Conservation (phyloP, 495 filamentous ascomycete species). For the Coniosporium apollinis region DNA sequence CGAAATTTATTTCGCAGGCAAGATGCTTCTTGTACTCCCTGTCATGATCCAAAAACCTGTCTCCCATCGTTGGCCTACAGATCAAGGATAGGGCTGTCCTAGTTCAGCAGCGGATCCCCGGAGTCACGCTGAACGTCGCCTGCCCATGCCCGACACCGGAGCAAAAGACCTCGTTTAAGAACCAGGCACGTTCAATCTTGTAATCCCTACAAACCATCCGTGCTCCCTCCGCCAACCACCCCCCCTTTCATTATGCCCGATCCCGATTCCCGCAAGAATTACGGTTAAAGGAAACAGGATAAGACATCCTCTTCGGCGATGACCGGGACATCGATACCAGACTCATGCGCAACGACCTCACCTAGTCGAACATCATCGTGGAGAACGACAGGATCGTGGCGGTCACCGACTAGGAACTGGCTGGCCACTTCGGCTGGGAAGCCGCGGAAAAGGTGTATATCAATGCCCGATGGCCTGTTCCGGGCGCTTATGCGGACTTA, state of each 20-base stretch:
- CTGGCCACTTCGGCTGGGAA: conserved; percentile 30
- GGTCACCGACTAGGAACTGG: conserved; percentile 32
- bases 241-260: conserved; percentile 22
- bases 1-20: conserved; percentile 26
- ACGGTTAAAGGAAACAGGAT: conserved; percentile 21
- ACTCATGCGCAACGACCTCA: conserved; percentile 32
- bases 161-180: conserved; percentile 27
- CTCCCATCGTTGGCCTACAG: conserved; percentile 17
- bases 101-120: conserved; percentile 28
- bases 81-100: conserved; percentile 25
- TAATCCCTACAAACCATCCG: conserved; percentile 9
- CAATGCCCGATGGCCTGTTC: conserved; percentile 22
- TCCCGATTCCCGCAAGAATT: conserved; percentile 21
- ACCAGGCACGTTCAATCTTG: conserved; percentile 25
- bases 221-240: background rate
- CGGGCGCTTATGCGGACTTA: conserved; percentile 23
- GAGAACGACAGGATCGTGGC: conserved; percentile 27
- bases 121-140: conserved; percentile 27
- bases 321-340: conserved; percentile 18
- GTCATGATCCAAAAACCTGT: conserved; percentile 4
- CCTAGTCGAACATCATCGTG: conserved; percentile 26
- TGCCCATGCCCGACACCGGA: conserved; percentile 25
- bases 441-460: conserved; percentile 24
- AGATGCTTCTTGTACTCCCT: conserved; percentile 15
- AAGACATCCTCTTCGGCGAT: conserved; percentile 20